Conservation (phyloP, 2,329 filamentous ascomycete genomes). For the Pseudogymnoascus sp. region DNA sequence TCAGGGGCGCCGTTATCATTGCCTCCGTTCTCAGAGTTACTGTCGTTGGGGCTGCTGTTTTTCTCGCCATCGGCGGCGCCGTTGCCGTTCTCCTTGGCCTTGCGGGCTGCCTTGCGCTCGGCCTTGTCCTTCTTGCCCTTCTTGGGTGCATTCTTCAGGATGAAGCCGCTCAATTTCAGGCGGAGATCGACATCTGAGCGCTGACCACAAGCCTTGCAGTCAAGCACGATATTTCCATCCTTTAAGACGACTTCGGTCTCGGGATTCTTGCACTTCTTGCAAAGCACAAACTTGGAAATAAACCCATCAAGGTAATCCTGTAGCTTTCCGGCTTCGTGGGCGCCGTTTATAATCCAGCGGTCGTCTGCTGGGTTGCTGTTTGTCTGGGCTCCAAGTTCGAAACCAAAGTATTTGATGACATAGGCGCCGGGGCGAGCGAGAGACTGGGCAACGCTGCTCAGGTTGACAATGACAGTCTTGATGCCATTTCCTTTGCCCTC, state of each 20-base stretch:
- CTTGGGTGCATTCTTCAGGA: conserved; percentile 86
- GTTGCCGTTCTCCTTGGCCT: conserved; percentile 62
- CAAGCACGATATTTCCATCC: conserved; percentile 81
- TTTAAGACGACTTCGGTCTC: conserved; percentile 96
- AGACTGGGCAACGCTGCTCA: conserved; percentile 86
- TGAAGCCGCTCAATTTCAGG: conserved; percentile 94
- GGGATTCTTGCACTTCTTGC: conserved; percentile 99
- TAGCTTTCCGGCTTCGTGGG: conserved; percentile 88
- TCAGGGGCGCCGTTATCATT: conserved; percentile 49
- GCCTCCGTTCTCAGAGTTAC: conserved; percentile 52
- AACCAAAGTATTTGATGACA: conserved; percentile 99
- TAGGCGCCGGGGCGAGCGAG: conserved; percentile 88
- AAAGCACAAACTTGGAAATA: conserved; percentile 97
- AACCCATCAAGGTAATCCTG: conserved; percentile 98
- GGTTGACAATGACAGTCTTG: conserved; percentile 96
- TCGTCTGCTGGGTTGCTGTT: conserved; percentile 96
- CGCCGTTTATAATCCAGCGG: conserved; percentile 99
- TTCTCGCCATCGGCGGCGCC: conserved; percentile 35
- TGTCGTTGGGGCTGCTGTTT: conserved; percentile 55
- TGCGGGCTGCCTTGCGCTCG: conserved; percentile 81
- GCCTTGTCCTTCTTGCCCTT: conserved; percentile 98
- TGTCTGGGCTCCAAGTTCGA: conserved; percentile 96
- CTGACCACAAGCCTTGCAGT: conserved; percentile 98
- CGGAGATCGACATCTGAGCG: conserved; percentile 85
- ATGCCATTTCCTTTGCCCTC: conserved; percentile 99